A percentile compares a stretch with the other conserved stretches of the same genome.
phyloP scores from a whole-genome alignment of 306 rosid species.

The Prosopis cineraria region DNA sequence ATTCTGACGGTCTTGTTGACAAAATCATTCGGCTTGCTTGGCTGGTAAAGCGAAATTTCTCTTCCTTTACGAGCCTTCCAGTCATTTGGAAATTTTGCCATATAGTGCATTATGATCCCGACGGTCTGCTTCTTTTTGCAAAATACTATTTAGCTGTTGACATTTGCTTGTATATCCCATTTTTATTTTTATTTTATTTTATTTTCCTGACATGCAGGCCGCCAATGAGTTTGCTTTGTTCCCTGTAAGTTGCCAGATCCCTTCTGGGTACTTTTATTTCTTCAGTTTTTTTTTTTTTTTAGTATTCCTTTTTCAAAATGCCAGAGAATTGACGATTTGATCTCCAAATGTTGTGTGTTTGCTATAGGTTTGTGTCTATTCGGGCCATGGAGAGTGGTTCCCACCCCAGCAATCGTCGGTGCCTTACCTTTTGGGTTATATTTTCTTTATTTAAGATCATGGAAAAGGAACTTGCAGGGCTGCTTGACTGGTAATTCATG shows the following conservation, averaged over 20 bases:
- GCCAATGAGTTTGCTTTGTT: constrained; percentile 51
- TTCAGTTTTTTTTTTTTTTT: background rate
- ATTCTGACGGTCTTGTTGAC: constrained; percentile 26
- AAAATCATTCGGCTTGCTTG: constrained; percentile 40
- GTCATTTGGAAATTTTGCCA: background rate
- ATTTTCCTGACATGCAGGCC: constrained; percentile 51
- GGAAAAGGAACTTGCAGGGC: constrained; percentile 42
- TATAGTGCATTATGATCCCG: background rate
- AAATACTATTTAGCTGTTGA: background rate
- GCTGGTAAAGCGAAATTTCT: constrained; percentile 43
- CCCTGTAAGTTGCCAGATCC: constrained; percentile 50
- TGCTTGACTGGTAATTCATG: constrained; percentile 48
- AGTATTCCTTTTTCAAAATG: background rate
- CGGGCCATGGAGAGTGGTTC: constrained; percentile 59
- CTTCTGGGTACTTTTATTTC: constrained; percentile 12
- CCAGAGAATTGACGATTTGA: background rate
- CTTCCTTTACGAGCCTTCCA: background rate
- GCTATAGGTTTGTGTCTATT: constrained; percentile 54
- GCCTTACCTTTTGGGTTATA: constrained; percentile 69
- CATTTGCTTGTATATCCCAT: background rate
- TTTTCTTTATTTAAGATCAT: constrained; percentile 51
- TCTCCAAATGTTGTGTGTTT: constrained; percentile 5
- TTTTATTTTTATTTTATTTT: background rate
- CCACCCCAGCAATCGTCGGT: constrained; percentile 54
- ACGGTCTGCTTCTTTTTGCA: background rate